Evolutionary conservation across 352 stramenopile species (phyloP).

Genomic region (Phytopythium cucurbitacearum): DNA sequence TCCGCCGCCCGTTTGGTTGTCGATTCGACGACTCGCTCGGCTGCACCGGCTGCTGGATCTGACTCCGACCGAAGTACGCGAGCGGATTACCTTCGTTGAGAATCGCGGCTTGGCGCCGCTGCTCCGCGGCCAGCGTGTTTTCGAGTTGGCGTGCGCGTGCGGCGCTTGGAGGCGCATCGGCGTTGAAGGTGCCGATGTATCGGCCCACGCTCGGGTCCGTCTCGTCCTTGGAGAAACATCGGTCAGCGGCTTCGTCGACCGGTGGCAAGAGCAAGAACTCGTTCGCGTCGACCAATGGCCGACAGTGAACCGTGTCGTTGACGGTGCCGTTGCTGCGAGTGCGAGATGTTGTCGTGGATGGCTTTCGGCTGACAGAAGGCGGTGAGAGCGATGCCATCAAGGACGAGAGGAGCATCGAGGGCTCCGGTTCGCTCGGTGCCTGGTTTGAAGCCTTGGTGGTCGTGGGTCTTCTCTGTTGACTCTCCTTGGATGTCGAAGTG

Average conservation of each 20-base stretch:
- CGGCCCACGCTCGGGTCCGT: constrained; percentile 31
- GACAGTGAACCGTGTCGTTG: background rate
- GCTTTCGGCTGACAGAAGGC: too few relatives aligned
- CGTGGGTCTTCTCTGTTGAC: background rate
- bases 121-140: constrained; percentile 28
- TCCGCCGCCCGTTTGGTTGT: background rate
- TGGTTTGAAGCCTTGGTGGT: too few relatives aligned
- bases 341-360: too few relatives aligned
- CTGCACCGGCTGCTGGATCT: constrained; percentile 9
- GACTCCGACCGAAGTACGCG: constrained; percentile 42
- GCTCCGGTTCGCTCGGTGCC: too few relatives aligned
- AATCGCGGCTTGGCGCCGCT: constrained; percentile 17
- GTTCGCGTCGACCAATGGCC: constrained; percentile 43
- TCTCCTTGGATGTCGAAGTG: background rate
- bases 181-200: constrained; percentile 49
- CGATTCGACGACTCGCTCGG: constrained; percentile 4
- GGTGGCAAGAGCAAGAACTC: constrained; percentile 45
- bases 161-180: constrained; percentile 35
- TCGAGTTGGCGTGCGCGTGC: constrained; percentile 26
- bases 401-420: too few relatives aligned
- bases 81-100: constrained; percentile 66
- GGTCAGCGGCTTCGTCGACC: constrained; percentile 11
- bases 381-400: too few relatives aligned
- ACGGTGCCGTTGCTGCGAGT: too few relatives aligned
- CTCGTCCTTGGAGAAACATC: constrained; percentile 9